Percentiles rank a stretch among this genome's conserved stretches.
These are phyloP conservation scores for Podochytrium sp. DNA, from an alignment of 192 early-diverging fungal species.

Conservation along the genomic window DNA sequence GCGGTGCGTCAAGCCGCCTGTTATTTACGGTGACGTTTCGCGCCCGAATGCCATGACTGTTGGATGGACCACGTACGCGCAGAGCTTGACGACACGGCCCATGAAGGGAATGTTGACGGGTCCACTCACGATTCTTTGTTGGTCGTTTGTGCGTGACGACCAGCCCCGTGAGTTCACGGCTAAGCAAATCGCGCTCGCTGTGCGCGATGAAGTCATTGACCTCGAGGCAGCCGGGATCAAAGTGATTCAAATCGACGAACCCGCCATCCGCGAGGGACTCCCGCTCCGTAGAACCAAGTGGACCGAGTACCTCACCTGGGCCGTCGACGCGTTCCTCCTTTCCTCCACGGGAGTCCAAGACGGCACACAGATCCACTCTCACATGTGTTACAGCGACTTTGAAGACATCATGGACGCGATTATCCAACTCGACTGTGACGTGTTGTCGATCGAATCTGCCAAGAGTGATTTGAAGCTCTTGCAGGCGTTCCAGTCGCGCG, in stretches of 20 bases:
- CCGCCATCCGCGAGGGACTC: constrained; percentile 97
- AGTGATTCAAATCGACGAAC: constrained; percentile 98
- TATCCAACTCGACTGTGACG: constrained; percentile 86
- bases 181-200: constrained; percentile 90
- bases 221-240: constrained; percentile 90
- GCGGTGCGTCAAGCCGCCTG: constrained; percentile 70
- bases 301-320: constrained; percentile 92
- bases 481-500: constrained; percentile 77
- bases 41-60: constrained; percentile 94
- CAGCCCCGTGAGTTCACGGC: constrained; percentile 83
- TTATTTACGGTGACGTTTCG: constrained; percentile 95
- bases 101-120: constrained; percentile 99
- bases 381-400: constrained; percentile 99
- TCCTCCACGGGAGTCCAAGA: constrained; percentile 83
- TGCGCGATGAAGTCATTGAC: constrained; percentile 95
- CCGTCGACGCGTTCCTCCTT: constrained; percentile 90
- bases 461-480: constrained; percentile 97
- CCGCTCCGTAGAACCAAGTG: constrained; percentile 88
- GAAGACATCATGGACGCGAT: constrained; percentile 98
- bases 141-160: constrained; percentile 99
- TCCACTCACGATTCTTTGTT: constrained; percentile 96
- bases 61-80: constrained; percentile 80
- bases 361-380: constrained; percentile 95
- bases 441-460: constrained; percentile 97
- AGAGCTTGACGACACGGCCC: constrained; percentile 84